Base-by-base conservation (phyloP, 768 basidiomycete genomes). In the Arthromyces matolae region DNA sequence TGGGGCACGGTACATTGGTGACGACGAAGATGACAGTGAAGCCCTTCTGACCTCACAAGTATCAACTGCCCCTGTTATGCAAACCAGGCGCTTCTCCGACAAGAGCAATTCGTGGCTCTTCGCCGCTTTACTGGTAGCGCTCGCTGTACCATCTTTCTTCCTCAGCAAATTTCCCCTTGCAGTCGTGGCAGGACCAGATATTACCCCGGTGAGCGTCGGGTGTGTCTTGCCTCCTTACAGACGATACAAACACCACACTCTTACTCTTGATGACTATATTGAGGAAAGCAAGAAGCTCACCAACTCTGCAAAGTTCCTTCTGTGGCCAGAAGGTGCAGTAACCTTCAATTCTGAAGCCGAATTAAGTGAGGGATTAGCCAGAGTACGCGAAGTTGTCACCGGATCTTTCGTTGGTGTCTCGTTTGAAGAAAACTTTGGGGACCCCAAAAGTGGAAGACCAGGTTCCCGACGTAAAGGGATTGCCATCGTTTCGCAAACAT, bases 251-350 rank as follows among this genome's bases (percentile, higher is more conserved):
- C 70, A 73, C 20, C 67, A 63, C 25, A 56, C 59, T 5, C 67
- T 77, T 3, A 70, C 68, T 0, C 63, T 92, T 13, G 60, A 80
- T 0, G 79, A 84, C 51, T 92, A 78, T 62, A 72, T 89, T n/a
- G 27, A 36, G 0, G 88, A 86, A 62, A 81, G 76, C 3, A 56
- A 57, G 34, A 71, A 59, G n/a, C 56, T 83, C 46, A 69, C 67
- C 7, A 60, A 43, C 5, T 38, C 53, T 4, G 82, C 85, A 0
- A 73, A 76, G 33, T 59, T 93, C 13, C 58, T 89, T 13, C 67
- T 93, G 1, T 92, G 89, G 88, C 89, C 90, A 0, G 89, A 92
- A 63, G 82, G 83, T 5, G 88, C 89, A 0, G 80, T 92, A 0
- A 62, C 69, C 1, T 93, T 93, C 59, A 68, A 71, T 27, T 76